Percentiles rank a stretch among this genome's conserved stretches.
phyloP scores from a whole-genome alignment of 2,329 filamentous ascomycete genomes.

The Fusarium palustre region DNA sequence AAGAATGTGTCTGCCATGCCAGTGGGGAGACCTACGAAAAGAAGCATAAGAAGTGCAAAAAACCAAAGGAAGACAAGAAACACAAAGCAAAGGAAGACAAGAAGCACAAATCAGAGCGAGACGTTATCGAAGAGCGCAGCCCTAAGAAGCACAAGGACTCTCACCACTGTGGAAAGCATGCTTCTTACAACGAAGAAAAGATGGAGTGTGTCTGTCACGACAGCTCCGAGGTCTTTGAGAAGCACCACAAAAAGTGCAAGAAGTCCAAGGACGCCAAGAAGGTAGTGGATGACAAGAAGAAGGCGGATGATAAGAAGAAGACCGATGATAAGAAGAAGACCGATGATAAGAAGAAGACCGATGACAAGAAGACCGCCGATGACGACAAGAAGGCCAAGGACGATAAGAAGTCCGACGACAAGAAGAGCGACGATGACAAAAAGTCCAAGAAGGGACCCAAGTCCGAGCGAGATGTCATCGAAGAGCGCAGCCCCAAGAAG shows the following conservation, averaged over 20 bases:
- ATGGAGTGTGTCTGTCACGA: slow-evolving; percentile 20
- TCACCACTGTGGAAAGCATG: slow-evolving; percentile 25
- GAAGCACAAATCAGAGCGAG: background rate
- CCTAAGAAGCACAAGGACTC: background rate
- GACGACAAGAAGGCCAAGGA: background rate
- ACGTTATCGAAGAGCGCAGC: background rate
- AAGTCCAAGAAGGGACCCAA: background rate
- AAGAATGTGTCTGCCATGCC: slow-evolving; percentile 19
- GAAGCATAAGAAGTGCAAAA: slow-evolving; percentile 25
- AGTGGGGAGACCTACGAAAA: slow-evolving; percentile 6
- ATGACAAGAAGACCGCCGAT: background rate
- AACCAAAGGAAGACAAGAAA: background rate
- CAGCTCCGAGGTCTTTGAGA: background rate
- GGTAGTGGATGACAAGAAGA: background rate
- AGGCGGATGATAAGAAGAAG: background rate
- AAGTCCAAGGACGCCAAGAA: background rate
- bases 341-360: background rate
- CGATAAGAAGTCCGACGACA: background rate
- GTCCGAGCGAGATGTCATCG: background rate
- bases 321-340: background rate
- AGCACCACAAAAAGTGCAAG: slow-evolving; percentile 24
- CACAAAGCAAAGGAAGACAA: background rate
- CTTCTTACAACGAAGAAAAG: slow-evolving; percentile 6
- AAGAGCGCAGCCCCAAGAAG: background rate
- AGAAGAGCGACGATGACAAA: background rate